Evolutionary conservation across 2,329 filamentous ascomycete species (phyloP).

Genomic region (Fusarium marasasianum): DNA sequence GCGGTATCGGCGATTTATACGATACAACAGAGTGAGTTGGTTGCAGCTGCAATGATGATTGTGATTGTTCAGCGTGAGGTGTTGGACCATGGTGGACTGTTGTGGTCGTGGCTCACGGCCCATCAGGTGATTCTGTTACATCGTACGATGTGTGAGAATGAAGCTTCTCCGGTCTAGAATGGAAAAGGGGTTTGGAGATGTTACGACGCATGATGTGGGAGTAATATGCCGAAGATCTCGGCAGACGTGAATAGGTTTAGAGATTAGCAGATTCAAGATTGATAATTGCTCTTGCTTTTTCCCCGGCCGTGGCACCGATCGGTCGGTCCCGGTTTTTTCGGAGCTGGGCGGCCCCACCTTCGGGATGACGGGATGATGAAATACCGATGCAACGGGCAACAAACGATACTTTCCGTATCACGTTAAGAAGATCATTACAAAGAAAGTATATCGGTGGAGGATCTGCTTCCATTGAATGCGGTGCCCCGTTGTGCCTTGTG

Average conservation of each 20-base stretch:
- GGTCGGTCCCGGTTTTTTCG: slow-evolving; percentile 6
- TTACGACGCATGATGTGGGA: background rate
- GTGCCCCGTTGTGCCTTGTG: background rate
- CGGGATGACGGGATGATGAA: background rate
- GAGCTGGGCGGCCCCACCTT: slow-evolving; percentile 4
- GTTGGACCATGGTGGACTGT: slow-evolving; percentile 36
- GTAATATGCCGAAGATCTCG: background rate
- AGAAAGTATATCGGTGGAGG: background rate
- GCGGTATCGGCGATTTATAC: slow-evolving; percentile 41
- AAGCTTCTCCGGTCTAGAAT: slow-evolving; percentile 16
- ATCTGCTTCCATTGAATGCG: background rate
- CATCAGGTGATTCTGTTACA: slow-evolving; percentile 34
- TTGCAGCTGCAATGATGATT: background rate
- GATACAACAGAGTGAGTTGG: background rate
- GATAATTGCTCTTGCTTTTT: background rate
- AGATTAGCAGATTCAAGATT: background rate
- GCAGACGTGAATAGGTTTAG: background rate
- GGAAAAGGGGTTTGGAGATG: background rate
- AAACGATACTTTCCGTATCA: background rate
- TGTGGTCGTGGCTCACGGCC: slow-evolving; percentile 17
- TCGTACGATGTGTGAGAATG: slow-evolving; percentile 29
- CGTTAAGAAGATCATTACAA: background rate
- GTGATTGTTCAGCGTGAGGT: background rate
- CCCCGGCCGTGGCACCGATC: background rate
- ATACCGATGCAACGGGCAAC: background rate